Percentiles rank a stretch among this genome's conserved stretches.
Conservation (phyloP, 768 basidiomycete genomes). For the Mycena galopus region DNA sequence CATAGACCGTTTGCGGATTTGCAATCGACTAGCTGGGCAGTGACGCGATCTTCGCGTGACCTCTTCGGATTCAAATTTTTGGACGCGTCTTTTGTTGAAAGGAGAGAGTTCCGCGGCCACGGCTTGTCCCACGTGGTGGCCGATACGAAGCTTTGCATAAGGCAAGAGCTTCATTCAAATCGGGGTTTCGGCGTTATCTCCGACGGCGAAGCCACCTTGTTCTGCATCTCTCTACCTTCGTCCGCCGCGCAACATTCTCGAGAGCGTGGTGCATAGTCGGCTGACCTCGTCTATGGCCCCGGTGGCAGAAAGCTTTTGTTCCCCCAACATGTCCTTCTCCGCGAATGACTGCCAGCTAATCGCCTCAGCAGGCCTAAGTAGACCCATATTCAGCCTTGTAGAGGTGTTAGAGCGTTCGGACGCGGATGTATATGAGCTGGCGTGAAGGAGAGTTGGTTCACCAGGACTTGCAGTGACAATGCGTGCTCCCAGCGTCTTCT, state of each 20-base stretch:
- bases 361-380: not conserved
- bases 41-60: too few species aligned
- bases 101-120: too few species aligned
- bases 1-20: too few species aligned
- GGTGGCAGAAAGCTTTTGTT: not conserved
- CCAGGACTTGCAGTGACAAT: slow-evolving; percentile 8
- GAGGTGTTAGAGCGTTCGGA: slow-evolving; percentile 14
- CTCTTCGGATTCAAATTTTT: too few species aligned
- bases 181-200: too few species aligned
- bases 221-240: too few species aligned
- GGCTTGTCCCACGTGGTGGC: too few species aligned
- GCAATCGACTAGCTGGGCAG: too few species aligned
- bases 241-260: not conserved
- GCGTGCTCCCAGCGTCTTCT: slow-evolving; percentile 1
- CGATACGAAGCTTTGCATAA: too few species aligned
- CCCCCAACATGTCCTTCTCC: slow-evolving; percentile 3
- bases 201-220: too few species aligned
- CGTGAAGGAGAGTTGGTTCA: not conserved
- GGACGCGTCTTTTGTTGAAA: too few species aligned
- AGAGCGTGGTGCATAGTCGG: slow-evolving; percentile 31
- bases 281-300: slow-evolving; percentile 1
- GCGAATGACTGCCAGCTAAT: not conserved
- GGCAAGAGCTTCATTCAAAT: too few species aligned
- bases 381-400: not conserved
- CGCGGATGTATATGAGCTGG: slow-evolving; percentile 4